Evolutionary conservation across 371 early-diverging fungal genomes (phyloP), one percentile per base, ranked within the genome.

Genomic region (Umbelopsis sp.): DNA sequence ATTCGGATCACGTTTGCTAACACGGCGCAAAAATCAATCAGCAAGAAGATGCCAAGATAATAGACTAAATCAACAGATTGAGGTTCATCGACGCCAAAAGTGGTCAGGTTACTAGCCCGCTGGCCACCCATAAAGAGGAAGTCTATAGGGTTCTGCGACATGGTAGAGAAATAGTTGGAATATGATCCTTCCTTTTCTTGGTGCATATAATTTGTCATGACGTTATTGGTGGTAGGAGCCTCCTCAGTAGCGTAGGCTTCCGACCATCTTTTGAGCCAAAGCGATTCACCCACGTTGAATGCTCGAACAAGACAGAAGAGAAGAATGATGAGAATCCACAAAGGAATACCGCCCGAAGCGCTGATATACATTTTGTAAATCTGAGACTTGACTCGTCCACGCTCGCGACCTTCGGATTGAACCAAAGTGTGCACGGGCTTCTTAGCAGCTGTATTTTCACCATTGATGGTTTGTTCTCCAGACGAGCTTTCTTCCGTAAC

Each of bases 401-500:
- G 66, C 48, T n/a, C 45, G 25, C 66, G 66, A 41, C 51, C 37
- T 51, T 65, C 66, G 3, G 48, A 48, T 29, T 65, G 48, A 25
- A 65, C 32, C n/a, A 65, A 46, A 2, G 44, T 65, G 37, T 65
- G 66, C 18, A 57, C 57, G 6, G 48, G 25, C 46, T 65, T 65
- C 48, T 65, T 65, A 22, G 18, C 8, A 18, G 25, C 50, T 9
- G 2, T 35, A 35, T 35, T 51, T 20, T 14, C 52, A 7, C 0
- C 12, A 9, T 4, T 32, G 0, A 18, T 32, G 29, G 57, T 14
- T 29, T 16, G n/a, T 57, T 35, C 35, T 35, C 18, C 4, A 10
- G 75, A 72, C 24, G 46, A 38, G 20, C 71, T 75, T 11, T 72
- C 69, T 8, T 71, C 66, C 35, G 69, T 72, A 0, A 67, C 46